phyloP scores from a whole-genome alignment of 73 alveolate genomes.

The Tetrahymena thermophila region DNA sequence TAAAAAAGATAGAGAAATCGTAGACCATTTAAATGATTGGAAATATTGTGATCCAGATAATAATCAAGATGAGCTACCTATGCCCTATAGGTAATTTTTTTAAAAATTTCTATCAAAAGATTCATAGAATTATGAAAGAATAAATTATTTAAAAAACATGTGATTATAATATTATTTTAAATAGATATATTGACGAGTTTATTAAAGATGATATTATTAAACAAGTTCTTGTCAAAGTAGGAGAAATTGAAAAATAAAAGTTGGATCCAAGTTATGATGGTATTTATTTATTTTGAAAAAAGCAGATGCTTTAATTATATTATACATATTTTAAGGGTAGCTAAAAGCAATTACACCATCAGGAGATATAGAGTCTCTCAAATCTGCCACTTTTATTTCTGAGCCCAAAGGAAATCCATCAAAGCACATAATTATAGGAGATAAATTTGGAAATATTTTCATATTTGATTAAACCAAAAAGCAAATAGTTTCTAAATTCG shows the following conservation, averaged over 20 bases:
- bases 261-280: neutral
- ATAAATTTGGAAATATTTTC: neutral
- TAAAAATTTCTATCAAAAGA: neutral
- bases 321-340: neutral
- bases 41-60: neutral
- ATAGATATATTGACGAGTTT: neutral
- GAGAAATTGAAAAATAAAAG: neutral
- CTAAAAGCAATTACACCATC: neutral
- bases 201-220: neutral
- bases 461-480: neutral
- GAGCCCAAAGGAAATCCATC: neutral
- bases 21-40: neutral
- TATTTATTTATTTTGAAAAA: neutral
- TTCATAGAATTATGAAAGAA: neutral
- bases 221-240: neutral
- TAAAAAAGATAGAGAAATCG: neutral
- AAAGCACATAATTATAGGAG: neutral
- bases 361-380: neutral
- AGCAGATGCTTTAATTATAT: neutral
- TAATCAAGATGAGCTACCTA: neutral
- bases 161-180: too few species aligned
- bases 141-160: neutral
- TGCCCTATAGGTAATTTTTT: neutral
- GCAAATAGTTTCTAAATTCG: neutral
- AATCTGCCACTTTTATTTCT: neutral